Conservation (phyloP, 805 yeast genomes). For the Scheffersomyces coipomensis region DNA sequence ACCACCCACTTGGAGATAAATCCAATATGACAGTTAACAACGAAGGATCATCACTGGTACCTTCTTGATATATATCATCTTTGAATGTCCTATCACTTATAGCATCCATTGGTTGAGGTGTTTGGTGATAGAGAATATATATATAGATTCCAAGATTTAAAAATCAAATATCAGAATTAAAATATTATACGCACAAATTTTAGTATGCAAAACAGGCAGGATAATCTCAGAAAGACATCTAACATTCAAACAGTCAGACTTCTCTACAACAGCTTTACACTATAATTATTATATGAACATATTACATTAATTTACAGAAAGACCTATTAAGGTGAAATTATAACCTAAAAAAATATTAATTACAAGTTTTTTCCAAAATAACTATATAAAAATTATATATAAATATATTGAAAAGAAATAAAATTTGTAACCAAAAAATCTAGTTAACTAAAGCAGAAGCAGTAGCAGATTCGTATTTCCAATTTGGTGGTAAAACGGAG, state of each 20-base stretch:
- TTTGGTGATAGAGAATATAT: not conserved
- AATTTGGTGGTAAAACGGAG: slow-evolving; percentile 98
- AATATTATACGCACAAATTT: too few species aligned
- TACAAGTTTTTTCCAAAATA: slow-evolving; percentile 1
- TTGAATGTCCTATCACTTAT: slow-evolving; percentile 60
- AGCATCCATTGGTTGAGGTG: slow-evolving; percentile 51
- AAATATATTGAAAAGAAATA: not conserved
- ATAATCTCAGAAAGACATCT: too few species aligned
- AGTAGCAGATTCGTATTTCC: slow-evolving; percentile 99
- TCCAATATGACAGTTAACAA: slow-evolving; percentile 77
- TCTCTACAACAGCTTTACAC: too few species aligned
- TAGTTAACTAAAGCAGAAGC: slow-evolving; percentile 99
- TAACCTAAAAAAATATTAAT: not conserved
- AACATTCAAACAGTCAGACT: too few species aligned
- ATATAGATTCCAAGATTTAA: too few species aligned
- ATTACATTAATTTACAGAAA: too few species aligned
- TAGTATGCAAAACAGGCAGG: too few species aligned
- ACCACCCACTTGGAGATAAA: slow-evolving; percentile 72
- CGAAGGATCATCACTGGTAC: slow-evolving; percentile 57
- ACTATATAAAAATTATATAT: slow-evolving; percentile 3
- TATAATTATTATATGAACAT: too few species aligned
- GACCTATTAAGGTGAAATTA: too few species aligned
- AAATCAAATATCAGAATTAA: too few species aligned
- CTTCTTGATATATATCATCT: slow-evolving; percentile 25
- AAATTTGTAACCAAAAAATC: slow-evolving; percentile 22